Conservation (phyloP, 1,139 yeast species). For the Suhomyces bribrorum region DNA sequence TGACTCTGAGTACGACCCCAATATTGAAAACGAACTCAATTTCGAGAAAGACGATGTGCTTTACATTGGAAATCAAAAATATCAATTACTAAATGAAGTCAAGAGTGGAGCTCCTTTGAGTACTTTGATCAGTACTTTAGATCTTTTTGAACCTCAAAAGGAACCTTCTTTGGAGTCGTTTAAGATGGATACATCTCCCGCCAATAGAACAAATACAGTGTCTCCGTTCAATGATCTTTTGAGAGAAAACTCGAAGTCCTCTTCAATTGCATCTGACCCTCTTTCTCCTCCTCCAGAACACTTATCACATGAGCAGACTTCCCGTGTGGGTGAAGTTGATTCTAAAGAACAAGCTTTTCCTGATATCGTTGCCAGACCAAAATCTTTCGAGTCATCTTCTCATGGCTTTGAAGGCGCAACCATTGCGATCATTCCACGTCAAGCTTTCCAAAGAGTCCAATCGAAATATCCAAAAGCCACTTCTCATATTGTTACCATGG, state of each 20-base stretch:
- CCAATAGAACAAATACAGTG: conserved; percentile 2
- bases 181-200: conserved; percentile 19
- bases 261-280: conserved; percentile 1
- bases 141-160: conserved; percentile 41
- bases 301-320: no score
- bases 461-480: conserved; percentile 83
- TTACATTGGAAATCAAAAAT: conserved; percentile 53
- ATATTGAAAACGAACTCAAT: conserved; percentile 25
- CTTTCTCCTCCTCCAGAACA: conserved; percentile 5
- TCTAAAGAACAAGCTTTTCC: conserved; percentile 26
- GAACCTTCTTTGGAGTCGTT: background rate
- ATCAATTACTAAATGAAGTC: conserved; percentile 79
- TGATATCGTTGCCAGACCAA: conserved; percentile 61
- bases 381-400: conserved; percentile 23
- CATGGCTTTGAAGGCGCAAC: conserved; percentile 54
- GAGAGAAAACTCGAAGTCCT: conserved; percentile 9
- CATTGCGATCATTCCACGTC: conserved; percentile 86
- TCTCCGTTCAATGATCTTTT: conserved; percentile 17
- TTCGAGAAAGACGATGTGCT: conserved; percentile 44
- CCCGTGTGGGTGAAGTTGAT: background rate
- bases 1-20: conserved; percentile 4
- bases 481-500: conserved; percentile 92
- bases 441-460: conserved; percentile 75
- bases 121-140: conserved; percentile 76
- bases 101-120: conserved; percentile 85